phyloP scores from a whole-genome alignment of 345 rosid species.

The Citrus mangshanensis region DNA sequence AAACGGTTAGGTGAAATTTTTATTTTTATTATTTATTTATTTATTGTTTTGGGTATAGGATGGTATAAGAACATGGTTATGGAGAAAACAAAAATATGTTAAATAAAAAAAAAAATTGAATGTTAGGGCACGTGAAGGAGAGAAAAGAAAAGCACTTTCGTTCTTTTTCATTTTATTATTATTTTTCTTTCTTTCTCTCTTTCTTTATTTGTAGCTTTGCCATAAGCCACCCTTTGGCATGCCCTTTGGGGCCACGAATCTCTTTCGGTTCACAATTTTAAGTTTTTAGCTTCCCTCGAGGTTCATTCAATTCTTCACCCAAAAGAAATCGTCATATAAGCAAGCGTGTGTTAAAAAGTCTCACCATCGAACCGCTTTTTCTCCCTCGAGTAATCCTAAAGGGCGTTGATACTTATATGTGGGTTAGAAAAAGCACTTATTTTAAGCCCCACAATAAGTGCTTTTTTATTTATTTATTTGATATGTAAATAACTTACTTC shows the following conservation, averaged over 20 bases:
- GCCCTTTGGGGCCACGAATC: conserved; percentile 23
- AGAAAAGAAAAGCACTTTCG: neutral
- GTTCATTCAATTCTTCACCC: conserved; percentile 2
- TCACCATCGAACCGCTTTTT: neutral
- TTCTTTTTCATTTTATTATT: neutral
- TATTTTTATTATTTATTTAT: too few species aligned
- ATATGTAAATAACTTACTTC: neutral
- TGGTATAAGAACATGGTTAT: too few species aligned
- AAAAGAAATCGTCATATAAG: neutral
- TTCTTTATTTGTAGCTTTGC: neutral
- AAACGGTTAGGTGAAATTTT: neutral
- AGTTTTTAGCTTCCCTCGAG: conserved; percentile 1
- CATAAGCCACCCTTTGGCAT: neutral
- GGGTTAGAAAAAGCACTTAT: conserved; percentile 1
- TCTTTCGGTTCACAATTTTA: neutral
- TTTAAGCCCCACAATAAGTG: neutral
- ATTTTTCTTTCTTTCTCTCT: neutral
- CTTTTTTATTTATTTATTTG: neutral
- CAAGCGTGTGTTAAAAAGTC: neutral
- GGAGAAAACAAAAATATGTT: neutral
- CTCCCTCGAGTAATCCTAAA: neutral
- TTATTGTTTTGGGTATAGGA: neutral
- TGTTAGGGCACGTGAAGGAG: conserved; percentile 28
- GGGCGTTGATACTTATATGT: neutral
- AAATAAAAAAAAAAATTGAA: neutral